phyloP scores from a whole-genome alignment of 495 filamentous ascomycete species.

The Penicillium parvum region DNA sequence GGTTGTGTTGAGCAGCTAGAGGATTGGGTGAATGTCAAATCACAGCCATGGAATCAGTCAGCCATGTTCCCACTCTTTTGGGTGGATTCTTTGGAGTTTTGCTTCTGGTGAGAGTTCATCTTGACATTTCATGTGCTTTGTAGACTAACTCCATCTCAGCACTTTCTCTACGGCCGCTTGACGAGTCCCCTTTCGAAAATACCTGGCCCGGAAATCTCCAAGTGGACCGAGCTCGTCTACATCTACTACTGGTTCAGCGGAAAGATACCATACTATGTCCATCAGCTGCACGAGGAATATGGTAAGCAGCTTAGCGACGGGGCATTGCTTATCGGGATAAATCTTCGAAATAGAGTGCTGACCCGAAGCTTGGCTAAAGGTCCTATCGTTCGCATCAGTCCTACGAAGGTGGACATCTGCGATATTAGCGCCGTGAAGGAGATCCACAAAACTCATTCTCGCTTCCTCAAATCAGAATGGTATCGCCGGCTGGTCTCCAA shows the following conservation, averaged over 20 bases:
- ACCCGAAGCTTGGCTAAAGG: slow-evolving; percentile 21
- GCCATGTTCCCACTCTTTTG: slow-evolving; percentile 3
- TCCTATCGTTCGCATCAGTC: slow-evolving; percentile 39
- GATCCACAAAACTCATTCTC: slow-evolving; percentile 35
- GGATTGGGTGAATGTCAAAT: not conserved
- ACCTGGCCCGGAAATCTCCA: slow-evolving; percentile 26
- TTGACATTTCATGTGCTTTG: not conserved
- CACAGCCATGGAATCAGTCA: not conserved
- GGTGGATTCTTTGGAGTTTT: not conserved
- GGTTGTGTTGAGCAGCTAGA: not conserved
- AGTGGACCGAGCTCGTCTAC: slow-evolving; percentile 31
- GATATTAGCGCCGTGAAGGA: slow-evolving; percentile 31
- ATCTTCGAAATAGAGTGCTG: slow-evolving; percentile 1
- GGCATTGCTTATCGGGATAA: not conserved
- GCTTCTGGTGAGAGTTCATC: not conserved
- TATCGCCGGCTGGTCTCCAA: slow-evolving; percentile 17
- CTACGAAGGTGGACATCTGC: slow-evolving; percentile 35
- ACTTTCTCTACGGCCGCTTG: slow-evolving; percentile 4
- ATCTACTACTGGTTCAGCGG: slow-evolving; percentile 33
- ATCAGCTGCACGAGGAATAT: slow-evolving; percentile 41
- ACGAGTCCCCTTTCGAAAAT: slow-evolving; percentile 15
- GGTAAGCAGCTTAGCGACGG: slow-evolving; percentile 16
- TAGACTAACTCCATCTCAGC: slow-evolving; percentile 2
- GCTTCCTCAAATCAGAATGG: slow-evolving; percentile 21
- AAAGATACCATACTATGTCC: slow-evolving; percentile 31